Conservation (phyloP, 176 grass and related monocot species). For the Secale cereale region DNA sequence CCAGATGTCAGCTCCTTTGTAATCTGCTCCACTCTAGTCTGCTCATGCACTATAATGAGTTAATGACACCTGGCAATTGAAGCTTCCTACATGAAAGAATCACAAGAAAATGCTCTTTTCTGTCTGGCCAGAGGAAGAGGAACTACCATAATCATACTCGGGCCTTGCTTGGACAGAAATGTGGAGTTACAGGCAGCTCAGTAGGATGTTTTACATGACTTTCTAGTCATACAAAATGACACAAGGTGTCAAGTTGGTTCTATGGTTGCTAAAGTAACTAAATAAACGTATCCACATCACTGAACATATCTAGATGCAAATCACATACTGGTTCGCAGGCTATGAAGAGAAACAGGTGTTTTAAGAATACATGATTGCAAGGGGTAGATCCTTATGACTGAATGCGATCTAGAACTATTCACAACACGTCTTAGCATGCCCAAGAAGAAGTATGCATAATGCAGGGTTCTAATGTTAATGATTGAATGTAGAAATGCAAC, state of each 20-base stretch:
- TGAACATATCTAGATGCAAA: slow-evolving; percentile 14
- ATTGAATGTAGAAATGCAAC: neutral
- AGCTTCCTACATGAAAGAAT: slow-evolving; percentile 63
- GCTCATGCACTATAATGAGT: slow-evolving; percentile 78
- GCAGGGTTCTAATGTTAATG: neutral
- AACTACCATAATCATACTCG: neutral
- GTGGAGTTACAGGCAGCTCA: slow-evolving; percentile 6
- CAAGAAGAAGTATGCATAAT: neutral
- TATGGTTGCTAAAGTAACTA: neutral
- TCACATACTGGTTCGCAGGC: neutral
- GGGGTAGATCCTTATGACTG: neutral
- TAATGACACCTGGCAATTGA: slow-evolving; percentile 72
- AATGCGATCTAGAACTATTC: neutral
- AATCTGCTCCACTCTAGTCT: slow-evolving; percentile 94
- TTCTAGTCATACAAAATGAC: neutral
- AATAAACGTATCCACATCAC: neutral
- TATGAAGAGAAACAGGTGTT: neutral
- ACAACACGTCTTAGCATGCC: neutral
- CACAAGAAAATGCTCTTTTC: slow-evolving; percentile 37
- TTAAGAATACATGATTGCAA: neutral
- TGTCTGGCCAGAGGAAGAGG: neutral
- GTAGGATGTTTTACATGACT: neutral
- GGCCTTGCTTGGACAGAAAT: neutral
- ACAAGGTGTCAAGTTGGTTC: neutral
- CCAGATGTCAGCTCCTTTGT: slow-evolving; percentile 59